A percentile compares a stretch with the other conserved stretches of the same genome.
phyloP scores from a whole-genome alignment of 2,329 filamentous ascomycete genomes.

The Stagonosporopsis cucurbitacearum region DNA sequence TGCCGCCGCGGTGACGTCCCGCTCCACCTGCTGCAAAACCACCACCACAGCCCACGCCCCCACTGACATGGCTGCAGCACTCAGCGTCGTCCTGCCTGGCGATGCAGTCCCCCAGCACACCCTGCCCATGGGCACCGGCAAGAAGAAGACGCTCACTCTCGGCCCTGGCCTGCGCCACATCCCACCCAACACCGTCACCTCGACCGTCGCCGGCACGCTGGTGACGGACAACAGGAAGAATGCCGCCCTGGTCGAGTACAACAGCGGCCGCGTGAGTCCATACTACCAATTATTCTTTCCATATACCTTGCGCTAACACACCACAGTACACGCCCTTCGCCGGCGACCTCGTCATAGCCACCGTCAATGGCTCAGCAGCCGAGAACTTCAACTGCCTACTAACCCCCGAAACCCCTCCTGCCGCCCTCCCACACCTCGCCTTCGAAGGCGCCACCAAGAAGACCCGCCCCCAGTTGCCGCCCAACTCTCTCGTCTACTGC shows the following conservation, averaged over 20 bases:
- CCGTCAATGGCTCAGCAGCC: constrained; percentile 74
- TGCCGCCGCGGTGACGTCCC: constrained; percentile 6
- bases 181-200: constrained; percentile 74
- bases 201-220: constrained; percentile 71
- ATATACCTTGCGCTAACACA: neutral
- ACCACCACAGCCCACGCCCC: neutral
- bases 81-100: constrained; percentile 78
- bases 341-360: constrained; percentile 90
- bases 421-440: constrained; percentile 82
- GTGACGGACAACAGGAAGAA: constrained; percentile 75
- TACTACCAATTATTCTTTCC: neutral
- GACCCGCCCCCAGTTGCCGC: constrained; percentile 77
- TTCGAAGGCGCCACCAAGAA: constrained; percentile 95
- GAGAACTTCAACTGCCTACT: constrained; percentile 84
- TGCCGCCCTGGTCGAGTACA: constrained; percentile 77
- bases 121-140: constrained; percentile 70
- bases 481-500: constrained; percentile 86
- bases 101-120: constrained; percentile 71
- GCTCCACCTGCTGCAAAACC: neutral
- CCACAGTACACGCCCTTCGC: constrained; percentile 77
- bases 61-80: constrained; percentile 61
- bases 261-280: constrained; percentile 68
- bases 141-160: constrained; percentile 73
- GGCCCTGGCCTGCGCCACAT: constrained; percentile 85
- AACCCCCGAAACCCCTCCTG: constrained; percentile 66